phyloP scores from a whole-genome alignment of 768 basidiomycete species.

The Mycena belliarum region DNA sequence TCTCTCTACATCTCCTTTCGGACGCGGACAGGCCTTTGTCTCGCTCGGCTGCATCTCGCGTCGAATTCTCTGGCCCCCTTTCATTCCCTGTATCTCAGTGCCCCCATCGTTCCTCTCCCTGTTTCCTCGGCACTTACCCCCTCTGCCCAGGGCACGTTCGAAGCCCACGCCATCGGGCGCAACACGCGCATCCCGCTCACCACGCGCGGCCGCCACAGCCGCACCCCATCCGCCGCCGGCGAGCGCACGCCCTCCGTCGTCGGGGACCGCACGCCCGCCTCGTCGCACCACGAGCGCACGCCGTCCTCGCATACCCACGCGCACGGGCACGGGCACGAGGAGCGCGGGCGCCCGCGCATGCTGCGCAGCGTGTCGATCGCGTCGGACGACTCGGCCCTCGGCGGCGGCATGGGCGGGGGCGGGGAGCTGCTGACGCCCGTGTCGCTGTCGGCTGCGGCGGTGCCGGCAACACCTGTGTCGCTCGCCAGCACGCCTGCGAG shows the following conservation, averaged over 20 bases:
- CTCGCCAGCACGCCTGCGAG: not conserved
- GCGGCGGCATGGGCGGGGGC: too few relatives aligned
- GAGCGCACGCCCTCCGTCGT: conserved; percentile 23
- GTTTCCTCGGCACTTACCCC: not conserved
- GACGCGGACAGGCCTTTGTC: too few relatives aligned
- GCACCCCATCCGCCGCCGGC: conserved; percentile 3
- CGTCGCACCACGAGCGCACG: too few relatives aligned
- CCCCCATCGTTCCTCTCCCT: not conserved
- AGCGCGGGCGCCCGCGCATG: conserved; percentile 44
- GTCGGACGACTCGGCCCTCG: conserved; percentile 49
- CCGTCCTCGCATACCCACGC: too few relatives aligned
- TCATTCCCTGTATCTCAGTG: too few relatives aligned
- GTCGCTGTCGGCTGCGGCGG: conserved; percentile 24
- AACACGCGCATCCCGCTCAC: conserved; percentile 77
- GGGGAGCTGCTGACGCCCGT: conserved; percentile 27
- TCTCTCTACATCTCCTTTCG: not conserved
- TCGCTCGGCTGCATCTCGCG: too few relatives aligned
- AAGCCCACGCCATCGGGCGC: conserved; percentile 89
- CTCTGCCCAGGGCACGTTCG: conserved; percentile 56
- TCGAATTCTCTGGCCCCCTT: too few relatives aligned
- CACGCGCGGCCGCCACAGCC: conserved; percentile 42
- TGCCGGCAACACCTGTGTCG: not conserved
- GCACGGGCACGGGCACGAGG: too few relatives aligned
- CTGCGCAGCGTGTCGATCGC: conserved; percentile 69
- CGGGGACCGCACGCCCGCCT: too few relatives aligned